Conservation (phyloP, 768 basidiomycete species). For the Trametes maxima region DNA sequence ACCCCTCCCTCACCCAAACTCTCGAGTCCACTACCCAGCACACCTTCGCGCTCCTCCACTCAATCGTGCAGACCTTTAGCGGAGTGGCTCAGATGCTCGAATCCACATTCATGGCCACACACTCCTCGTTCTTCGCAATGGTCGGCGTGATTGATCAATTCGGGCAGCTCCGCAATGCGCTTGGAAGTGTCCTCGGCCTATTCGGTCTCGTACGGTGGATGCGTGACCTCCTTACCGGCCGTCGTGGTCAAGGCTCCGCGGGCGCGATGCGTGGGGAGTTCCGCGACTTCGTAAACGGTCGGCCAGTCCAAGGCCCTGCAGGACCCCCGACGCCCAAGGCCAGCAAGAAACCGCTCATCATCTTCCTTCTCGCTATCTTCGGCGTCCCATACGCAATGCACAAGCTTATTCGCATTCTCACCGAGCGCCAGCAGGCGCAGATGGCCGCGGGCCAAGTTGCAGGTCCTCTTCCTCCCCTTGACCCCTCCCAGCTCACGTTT, state of each 20-base stretch:
- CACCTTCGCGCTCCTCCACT: conserved; percentile 91
- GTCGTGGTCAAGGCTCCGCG: conserved; percentile 37
- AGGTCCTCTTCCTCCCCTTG: conserved; percentile 57
- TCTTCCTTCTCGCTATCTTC: conserved; percentile 92
- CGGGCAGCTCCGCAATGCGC: conserved; percentile 84
- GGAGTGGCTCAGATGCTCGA: conserved; percentile 98
- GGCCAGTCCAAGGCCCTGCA: conserved; percentile 47
- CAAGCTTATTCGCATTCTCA: conserved; percentile 78
- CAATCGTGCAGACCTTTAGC: conserved; percentile 92
- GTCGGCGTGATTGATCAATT: conserved; percentile 97
- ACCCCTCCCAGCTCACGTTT: conserved; percentile 82
- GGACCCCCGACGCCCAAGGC: conserved; percentile 55
- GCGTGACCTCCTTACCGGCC: conserved; percentile 59
- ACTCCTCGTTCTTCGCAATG: conserved; percentile 95
- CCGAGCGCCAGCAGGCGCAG: conserved; percentile 53
- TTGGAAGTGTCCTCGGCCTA: conserved; percentile 90
- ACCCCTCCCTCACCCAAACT: conserved; percentile 78
- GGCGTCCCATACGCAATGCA: conserved; percentile 95
- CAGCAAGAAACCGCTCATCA: conserved; percentile 85
- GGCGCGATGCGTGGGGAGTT: conserved; percentile 65
- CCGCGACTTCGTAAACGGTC: conserved; percentile 71
- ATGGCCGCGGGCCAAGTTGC: conserved; percentile 40
- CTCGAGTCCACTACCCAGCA: conserved; percentile 89
- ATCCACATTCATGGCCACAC: conserved; percentile 95
- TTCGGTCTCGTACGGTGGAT: conserved; percentile 91